Evolutionary conservation across 2,329 filamentous ascomycete species (phyloP).

Genomic region (Colletotrichum incanum): DNA sequence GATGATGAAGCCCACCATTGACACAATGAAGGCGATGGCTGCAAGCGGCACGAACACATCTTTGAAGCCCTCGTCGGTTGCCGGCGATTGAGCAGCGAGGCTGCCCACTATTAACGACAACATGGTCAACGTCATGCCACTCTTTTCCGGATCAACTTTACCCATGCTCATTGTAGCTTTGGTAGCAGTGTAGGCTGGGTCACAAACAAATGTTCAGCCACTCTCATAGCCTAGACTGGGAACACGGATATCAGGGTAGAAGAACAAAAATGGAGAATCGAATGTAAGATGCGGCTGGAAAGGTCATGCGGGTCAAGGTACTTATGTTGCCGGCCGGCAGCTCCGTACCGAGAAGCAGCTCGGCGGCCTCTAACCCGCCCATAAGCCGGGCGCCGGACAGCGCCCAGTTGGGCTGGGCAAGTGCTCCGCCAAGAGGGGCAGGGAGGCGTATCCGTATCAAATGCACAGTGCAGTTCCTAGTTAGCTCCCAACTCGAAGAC

Average conservation of each 20-base stretch:
- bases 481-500: background rate
- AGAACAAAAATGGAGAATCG: background rate
- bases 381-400: background rate
- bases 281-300: background rate
- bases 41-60: background rate
- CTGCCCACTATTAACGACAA: background rate
- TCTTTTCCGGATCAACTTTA: background rate
- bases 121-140: background rate
- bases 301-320: background rate
- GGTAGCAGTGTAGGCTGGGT: background rate
- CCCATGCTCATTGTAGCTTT: background rate
- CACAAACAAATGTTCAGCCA: background rate
- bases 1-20: background rate
- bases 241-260: background rate
- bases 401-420: too few relatives aligned
- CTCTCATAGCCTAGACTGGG: background rate
- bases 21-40: background rate
- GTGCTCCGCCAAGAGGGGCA: too few relatives aligned
- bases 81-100: background rate
- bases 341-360: background rate
- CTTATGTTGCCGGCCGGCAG: conserved; percentile 3
- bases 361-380: background rate
- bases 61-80: background rate
- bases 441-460: too few relatives aligned
- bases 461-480: too few relatives aligned